Base-by-base conservation (phyloP, 345 rosid genomes). In the Eucalyptus grandis region DNA sequence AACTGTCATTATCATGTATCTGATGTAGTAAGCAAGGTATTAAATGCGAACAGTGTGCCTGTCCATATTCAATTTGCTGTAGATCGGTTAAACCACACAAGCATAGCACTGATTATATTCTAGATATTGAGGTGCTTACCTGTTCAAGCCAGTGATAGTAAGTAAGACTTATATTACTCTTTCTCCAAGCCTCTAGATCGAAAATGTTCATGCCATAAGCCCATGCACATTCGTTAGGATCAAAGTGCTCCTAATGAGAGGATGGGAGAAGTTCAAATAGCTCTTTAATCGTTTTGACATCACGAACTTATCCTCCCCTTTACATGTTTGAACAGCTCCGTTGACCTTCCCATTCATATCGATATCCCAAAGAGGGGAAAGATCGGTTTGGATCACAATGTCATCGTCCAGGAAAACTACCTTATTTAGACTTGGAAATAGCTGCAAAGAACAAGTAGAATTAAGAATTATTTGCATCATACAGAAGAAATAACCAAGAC, bases 141-240 rank as follows among this genome's bases (percentile, higher is more conserved):
- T 98, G 92, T 85, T 98, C 94, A 88, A 98, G 94, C 99, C 99
- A 97, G 86, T 95, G 91, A 91, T 98, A 96, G 93, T 98, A 98
- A 53, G 97, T 95, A 27, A 92, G 92, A 95, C 98, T 98, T 83
- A 98, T 94, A 92, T 98, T 98, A 89, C 98, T 95, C 91, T 90
- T 96, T 91, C 99, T 96, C 99, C 99, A 98, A 90, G 96, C 99
- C 12, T 96, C 91, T 26, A 98, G 92, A 90, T 98, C 97, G 83
- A 98, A 98, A 82, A 98, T 91, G 87, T 98, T 98, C 99, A 98
- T 97, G 87, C 99, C 99, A 87, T 97, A 98, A 58, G 99, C 99
- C 99, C 99, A 98, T 30, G 99, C 99, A 77, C 99, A 98, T 90
- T 95, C 96, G 31, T 95, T 89, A 11, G 98, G 98, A 60, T 97